Base-by-base conservation (phyloP, 495 filamentous ascomycete species). In the Penicillium turbatum region DNA sequence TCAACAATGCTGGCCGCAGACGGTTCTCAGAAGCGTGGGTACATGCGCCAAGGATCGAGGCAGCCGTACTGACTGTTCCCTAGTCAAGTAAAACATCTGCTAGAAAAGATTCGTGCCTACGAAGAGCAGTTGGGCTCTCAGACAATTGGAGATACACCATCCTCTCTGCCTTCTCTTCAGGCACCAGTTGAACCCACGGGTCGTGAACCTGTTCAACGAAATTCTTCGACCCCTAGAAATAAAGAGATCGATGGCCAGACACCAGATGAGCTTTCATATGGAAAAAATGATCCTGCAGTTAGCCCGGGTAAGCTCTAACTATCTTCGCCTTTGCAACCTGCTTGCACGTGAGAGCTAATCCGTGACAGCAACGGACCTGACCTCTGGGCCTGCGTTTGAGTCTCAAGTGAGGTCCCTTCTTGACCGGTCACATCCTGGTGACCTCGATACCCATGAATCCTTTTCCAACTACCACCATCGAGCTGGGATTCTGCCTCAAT, bases 381-480 rank as follows among this genome's bases (percentile, higher is more conserved):
- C 61, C 29, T 61, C 61, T 0, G 57, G 61, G 1, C 61, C 61
- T 21, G 57, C 61, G 43, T 64, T 64, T n/a, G 61, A 61, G 47
- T 55, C 61, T 36, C 61, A 64, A 41, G 61, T 57, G 3, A 55
- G 39, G 48, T 64, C 57, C 12, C 45, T 64, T 12, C 55, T 64
- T 7, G 42, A 61, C 30, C 47, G 34, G 26, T 55, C 51, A 2
- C 47, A 26, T 24, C 17, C 55, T 2, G 42, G 13, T 17, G 35
- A 47, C 3, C 12, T 13, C 35, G 26, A 8, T 9, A 42, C 42
- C 9, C 36, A 32, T 40, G 48, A 17, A 21, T 13, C 13, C 15
- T 12, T 21, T 16, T 9, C 51, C 31, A 26, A 24, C 1, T 24
- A 21, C 17, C 48, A 42, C 24, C 19, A 29, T 37, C 1, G 5